Percentiles rank a stretch among this genome's conserved stretches.
Evolutionary conservation across 1,139 yeast species (phyloP).

Genomic region (Magnusiomyces magnusii): DNA sequence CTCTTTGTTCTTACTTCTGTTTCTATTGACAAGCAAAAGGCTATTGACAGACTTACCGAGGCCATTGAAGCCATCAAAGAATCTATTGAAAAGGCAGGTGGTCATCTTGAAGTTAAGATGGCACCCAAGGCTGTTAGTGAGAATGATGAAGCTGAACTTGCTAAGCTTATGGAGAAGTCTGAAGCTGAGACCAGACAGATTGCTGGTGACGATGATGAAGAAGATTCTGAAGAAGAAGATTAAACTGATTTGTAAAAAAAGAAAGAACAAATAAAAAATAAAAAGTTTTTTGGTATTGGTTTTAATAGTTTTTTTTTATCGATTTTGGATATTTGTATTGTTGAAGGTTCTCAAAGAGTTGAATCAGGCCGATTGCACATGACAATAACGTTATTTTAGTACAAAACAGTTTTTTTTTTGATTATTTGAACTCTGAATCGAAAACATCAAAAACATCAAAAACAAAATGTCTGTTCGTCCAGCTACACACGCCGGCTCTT

Average conservation of each 20-base stretch:
- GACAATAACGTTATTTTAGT: background rate
- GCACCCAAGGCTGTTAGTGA: conserved; percentile 99
- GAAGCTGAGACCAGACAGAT: conserved; percentile 59
- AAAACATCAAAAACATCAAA: background rate
- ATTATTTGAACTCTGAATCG: background rate
- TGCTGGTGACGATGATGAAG: conserved; percentile 50
- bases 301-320: no score
- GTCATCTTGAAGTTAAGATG: conserved; percentile 89
- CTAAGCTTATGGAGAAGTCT: conserved; percentile 77
- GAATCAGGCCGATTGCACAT: background rate
- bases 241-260: no score
- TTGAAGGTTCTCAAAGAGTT: no score
- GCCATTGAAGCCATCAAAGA: conserved; percentile 73
- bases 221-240: conserved; percentile 35
- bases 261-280: no score
- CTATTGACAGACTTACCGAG: conserved; percentile 65
- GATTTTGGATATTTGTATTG: no score
- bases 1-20: conserved; percentile 89
- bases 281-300: no score
- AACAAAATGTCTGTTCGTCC: conserved; percentile 38
- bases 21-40: conserved; percentile 85
- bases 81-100: conserved; percentile 67
- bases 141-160: conserved; percentile 96
- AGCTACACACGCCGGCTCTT: conserved; percentile 84
- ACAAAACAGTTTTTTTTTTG: background rate